Percentiles rank a stretch among this genome's conserved stretches.
Evolutionary conservation across 495 filamentous ascomycete genomes (phyloP).

Genomic region (Lepraria neglecta): DNA sequence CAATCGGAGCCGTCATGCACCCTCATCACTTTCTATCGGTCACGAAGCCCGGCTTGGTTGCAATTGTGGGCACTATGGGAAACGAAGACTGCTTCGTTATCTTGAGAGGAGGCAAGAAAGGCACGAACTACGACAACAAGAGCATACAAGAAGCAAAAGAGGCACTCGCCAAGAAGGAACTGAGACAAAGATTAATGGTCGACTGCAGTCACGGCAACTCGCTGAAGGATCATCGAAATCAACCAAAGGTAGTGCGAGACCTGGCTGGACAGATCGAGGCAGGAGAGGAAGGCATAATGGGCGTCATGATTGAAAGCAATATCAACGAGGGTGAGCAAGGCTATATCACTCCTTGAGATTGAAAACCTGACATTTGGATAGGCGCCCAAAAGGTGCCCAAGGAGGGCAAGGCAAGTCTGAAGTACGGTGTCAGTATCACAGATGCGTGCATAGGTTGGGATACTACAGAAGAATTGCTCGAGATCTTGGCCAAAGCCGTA

Average conservation of each 20-base stretch:
- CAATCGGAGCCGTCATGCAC: conserved; percentile 83
- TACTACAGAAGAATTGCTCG: conserved; percentile 73
- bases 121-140: conserved; percentile 90
- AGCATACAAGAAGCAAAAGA: conserved; percentile 74
- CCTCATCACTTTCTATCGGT: conserved; percentile 98
- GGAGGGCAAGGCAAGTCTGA: conserved; percentile 70
- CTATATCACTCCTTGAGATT: too few species aligned
- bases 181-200: conserved; percentile 89
- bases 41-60: conserved; percentile 95
- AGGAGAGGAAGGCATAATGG: conserved; percentile 83
- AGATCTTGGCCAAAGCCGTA: conserved; percentile 80
- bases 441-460: conserved; percentile 98
- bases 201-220: conserved; percentile 89
- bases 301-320: conserved; percentile 98
- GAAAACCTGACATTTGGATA: conserved; percentile 7
- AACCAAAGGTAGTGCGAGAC: conserved; percentile 81
- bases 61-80: conserved; percentile 84
- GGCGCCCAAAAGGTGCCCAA: conserved; percentile 74
- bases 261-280: conserved; percentile 79
- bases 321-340: conserved; percentile 73
- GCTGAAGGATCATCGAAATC: conserved; percentile 66
- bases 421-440: conserved; percentile 93
- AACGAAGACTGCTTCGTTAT: conserved; percentile 98
- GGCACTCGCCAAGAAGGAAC: conserved; percentile 73
- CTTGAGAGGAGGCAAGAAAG: conserved; percentile 80